These are phyloP conservation scores for Murraya koenigii DNA, from an alignment of 345 rosid species.

Conservation along the genomic window DNA sequence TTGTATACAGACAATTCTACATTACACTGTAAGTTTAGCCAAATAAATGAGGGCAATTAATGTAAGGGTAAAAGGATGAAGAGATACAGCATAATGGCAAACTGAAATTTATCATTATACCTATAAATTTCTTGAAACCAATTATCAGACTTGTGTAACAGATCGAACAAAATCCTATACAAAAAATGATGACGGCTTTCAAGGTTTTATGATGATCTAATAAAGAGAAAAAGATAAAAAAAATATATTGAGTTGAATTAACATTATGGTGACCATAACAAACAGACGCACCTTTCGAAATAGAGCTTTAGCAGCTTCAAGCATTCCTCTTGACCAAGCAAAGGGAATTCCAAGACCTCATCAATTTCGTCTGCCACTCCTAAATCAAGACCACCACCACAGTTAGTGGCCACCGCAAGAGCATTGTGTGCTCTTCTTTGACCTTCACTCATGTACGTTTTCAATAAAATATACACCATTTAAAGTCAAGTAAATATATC, in stretches of 20 bases:
- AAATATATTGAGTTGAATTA: background rate
- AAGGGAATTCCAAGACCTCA: slow-evolving; percentile 80
- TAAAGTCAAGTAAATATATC: background rate
- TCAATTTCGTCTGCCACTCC: slow-evolving; percentile 84
- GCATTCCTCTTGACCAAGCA: slow-evolving; percentile 79
- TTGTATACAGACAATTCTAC: no score
- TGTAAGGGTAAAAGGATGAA: no score
- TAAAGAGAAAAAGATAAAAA: background rate
- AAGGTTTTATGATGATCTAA: background rate
- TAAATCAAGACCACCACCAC: slow-evolving; percentile 88
- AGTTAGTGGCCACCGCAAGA: slow-evolving; percentile 88
- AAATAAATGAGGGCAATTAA: no score
- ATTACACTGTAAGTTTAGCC: no score
- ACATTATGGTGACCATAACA: background rate
- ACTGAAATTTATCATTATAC: no score
- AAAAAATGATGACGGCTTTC: accelerated
- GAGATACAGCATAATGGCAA: no score
- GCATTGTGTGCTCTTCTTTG: slow-evolving; percentile 94
- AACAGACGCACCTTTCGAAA: background rate
- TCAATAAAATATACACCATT: background rate
- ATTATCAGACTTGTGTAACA: accelerated
- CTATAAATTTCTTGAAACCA: no score
- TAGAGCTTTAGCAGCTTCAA: slow-evolving; percentile 80
- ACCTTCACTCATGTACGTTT: slow-evolving; percentile 92
- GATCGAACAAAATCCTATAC: no score